phyloP scores from a whole-genome alignment of 345 rosid genomes.

The Populus davidiana region DNA sequence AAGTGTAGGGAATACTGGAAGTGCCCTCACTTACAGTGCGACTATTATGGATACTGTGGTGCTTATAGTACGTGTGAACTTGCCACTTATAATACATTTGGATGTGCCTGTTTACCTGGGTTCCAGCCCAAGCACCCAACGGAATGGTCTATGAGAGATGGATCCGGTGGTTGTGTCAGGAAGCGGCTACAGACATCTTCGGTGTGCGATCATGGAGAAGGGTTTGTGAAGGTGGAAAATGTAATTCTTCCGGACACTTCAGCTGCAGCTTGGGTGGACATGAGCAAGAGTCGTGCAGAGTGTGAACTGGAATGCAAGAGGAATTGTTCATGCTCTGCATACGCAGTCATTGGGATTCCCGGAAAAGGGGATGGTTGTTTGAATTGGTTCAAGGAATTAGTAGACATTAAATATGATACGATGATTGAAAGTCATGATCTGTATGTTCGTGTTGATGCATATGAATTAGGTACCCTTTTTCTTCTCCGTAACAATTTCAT shows the following conservation, averaged over 20 bases:
- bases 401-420: background rate
- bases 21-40: background rate
- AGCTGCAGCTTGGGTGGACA: no score
- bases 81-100: conserved; percentile 2
- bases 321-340: no score
- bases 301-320: no score
- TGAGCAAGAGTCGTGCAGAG: no score
- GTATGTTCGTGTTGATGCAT: conserved; percentile 9
- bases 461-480: conserved; percentile 4
- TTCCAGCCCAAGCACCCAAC: background rate
- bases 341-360: no score
- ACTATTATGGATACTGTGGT: conserved; percentile 14
- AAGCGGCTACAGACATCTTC: background rate
- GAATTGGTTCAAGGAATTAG: no score
- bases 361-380: no score
- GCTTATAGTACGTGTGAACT: background rate
- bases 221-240: background rate
- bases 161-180: conserved; percentile 7
- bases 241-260: no score
- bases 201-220: background rate
- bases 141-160: conserved; percentile 9
- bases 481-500: no score
- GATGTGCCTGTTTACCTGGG: conserved; percentile 22
- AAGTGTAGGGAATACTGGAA: conserved; percentile 1
- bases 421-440: conserved; percentile 8